A percentile compares a stretch with the other conserved stretches of the same genome.
Conservation (phyloP, 192 early-diverging fungal genomes). For the Mortierella antarctica region DNA sequence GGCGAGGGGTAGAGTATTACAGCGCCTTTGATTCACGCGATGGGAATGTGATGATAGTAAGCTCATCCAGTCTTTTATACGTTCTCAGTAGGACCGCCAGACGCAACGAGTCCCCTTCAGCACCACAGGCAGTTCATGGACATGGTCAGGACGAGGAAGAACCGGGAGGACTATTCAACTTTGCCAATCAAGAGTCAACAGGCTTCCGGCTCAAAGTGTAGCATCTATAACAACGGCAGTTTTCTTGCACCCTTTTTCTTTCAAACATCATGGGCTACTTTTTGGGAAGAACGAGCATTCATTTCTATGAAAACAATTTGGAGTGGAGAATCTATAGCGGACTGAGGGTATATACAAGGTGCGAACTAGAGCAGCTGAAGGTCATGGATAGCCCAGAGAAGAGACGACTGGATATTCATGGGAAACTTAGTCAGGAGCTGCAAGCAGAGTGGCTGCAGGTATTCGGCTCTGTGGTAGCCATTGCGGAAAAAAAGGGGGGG, state of each 20-base stretch:
- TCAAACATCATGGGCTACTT: too few species aligned
- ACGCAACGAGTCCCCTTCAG: conserved; percentile 60
- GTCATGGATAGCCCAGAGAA: conserved; percentile 53
- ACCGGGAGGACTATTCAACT: conserved; percentile 58
- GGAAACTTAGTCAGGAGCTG: conserved; percentile 51
- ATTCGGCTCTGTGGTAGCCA: conserved; percentile 28
- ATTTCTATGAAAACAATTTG: conserved; percentile 3
- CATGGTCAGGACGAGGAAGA: conserved; percentile 60
- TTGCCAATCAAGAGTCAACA: conserved; percentile 64
- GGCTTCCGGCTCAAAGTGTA: conserved; percentile 65
- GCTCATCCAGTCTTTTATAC: conserved; percentile 2
- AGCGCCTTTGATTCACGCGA: too few species aligned
- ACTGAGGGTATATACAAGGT: conserved; percentile 19
- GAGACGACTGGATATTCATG: conserved; percentile 47
- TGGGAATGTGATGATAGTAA: too few species aligned
- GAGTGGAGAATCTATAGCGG: background rate
- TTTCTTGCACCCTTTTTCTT: background rate
- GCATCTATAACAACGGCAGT: background rate
- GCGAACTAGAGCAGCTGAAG: conserved; percentile 37
- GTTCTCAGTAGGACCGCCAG: conserved; percentile 23
- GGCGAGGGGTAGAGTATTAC: conserved; percentile 61
- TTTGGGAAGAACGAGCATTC: background rate
- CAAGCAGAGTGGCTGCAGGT: conserved; percentile 43
- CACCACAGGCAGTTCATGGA: conserved; percentile 69
- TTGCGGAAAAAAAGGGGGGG: background rate